Conservation (phyloP, 1,139 yeast species). For the Hemisphaericaspora xylofermentans region DNA sequence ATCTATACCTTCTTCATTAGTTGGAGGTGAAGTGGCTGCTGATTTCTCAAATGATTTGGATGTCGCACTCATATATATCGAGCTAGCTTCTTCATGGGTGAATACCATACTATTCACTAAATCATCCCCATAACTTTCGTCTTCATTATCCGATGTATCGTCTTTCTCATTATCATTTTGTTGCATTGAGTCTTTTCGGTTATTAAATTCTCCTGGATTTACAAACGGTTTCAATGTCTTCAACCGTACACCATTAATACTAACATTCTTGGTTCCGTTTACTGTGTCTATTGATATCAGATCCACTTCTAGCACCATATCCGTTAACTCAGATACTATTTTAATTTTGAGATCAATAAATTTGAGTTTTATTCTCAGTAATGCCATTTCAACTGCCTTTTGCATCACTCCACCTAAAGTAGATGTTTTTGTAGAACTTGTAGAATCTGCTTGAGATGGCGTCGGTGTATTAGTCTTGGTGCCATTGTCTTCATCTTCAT, state of each 20-base stretch:
- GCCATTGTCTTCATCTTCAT: constrained; percentile 17
- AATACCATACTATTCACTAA: constrained; percentile 63
- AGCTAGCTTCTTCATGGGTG: constrained; percentile 67
- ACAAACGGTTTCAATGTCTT: constrained; percentile 39
- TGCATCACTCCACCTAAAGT: constrained; percentile 57
- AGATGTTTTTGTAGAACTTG: constrained; percentile 23
- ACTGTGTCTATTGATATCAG: constrained; percentile 38
- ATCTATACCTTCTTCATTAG: constrained; percentile 7
- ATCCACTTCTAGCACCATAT: constrained; percentile 45
- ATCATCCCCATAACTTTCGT: constrained; percentile 37
- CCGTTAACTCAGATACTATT: constrained; percentile 49
- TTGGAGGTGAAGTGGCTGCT: constrained; percentile 9
- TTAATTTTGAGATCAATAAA: constrained; percentile 46
- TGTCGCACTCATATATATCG: constrained; percentile 83
- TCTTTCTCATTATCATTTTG: constrained; percentile 18
- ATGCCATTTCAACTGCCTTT: constrained; percentile 66
- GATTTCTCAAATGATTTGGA: constrained; percentile 38
- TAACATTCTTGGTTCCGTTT: constrained; percentile 48
- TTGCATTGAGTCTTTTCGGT: constrained; percentile 15
- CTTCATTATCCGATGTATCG: constrained; percentile 20
- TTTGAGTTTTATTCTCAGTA: constrained; percentile 57
- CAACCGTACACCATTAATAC: constrained; percentile 38
- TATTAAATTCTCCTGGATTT: constrained; percentile 27
- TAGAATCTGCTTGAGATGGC: constrained; percentile 12
- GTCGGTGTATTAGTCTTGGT: constrained; percentile 2